Conservation (phyloP, 306 rosid genomes). For the Malus orientalis region DNA sequence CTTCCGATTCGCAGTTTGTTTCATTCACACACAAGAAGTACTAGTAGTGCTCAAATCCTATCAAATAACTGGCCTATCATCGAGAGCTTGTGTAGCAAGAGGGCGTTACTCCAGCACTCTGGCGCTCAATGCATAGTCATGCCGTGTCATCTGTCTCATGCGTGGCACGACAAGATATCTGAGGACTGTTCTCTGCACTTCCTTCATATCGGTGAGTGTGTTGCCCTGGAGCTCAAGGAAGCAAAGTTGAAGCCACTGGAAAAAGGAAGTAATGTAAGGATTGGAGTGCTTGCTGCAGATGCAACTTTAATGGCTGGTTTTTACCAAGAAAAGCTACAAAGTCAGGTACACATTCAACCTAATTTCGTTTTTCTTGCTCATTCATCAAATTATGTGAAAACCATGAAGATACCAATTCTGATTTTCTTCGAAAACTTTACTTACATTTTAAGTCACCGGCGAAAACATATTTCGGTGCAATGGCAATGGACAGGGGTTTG, state of each 20-base stretch:
- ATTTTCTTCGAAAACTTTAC: background rate
- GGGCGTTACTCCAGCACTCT: constrained; percentile 41
- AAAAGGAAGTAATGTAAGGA: constrained; percentile 35
- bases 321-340: constrained; percentile 48
- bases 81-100: constrained; percentile 40
- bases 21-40: constrained; percentile 16
- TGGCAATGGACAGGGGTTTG: constrained; percentile 55
- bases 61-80: constrained; percentile 21
- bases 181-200: constrained; percentile 47
- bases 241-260: constrained; percentile 52
- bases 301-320: constrained; percentile 28
- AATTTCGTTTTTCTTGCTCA: background rate
- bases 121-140: constrained; percentile 59
- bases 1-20: constrained; percentile 24
- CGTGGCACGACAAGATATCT: constrained; percentile 46
- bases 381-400: background rate
- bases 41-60: constrained; percentile 4
- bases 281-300: constrained; percentile 46
- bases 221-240: constrained; percentile 50
- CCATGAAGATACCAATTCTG: background rate
- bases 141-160: constrained; percentile 68
- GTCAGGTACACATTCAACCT: constrained; percentile 32
- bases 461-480: background rate
- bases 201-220: constrained; percentile 66
- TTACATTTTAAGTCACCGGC: background rate